Base-by-base conservation (phyloP, 139 green algal genomes). In the Eudorina sp. region DNA sequence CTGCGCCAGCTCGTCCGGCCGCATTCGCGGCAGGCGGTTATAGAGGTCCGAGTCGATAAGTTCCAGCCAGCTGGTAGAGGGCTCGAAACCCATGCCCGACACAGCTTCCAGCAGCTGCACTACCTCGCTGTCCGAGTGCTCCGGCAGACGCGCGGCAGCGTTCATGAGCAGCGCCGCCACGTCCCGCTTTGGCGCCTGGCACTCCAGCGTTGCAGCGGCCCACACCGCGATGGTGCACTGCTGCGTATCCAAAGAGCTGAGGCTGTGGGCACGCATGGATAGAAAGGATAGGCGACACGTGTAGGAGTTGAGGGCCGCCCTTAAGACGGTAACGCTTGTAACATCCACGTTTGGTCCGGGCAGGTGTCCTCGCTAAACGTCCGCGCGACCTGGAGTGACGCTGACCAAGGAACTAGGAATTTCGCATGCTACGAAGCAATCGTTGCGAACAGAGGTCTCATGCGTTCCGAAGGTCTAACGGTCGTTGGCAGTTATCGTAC, bases 201-300 rank as follows among this genome's bases (percentile, higher is more conserved):
- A 55, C 6, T n/a, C 40, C 38, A 87, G 77, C 2, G 46, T 31
- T 6, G 48, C 51, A 18, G 34, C 36, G n/a, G 86, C 78, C 86
- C 86, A 90, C 36, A 86, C 41, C 21, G n/a, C 53, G 68, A 87
- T 90, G 62, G 64, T 40, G 13, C 21, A 46, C 45, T 90, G 48
- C 51, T 90, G 86, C 46, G n/a, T 29, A 46, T 66, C 74, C 0
- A 87, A 40, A 1, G 53, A 53, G 46, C n/a, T 36, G 34, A 88
- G 14, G 31, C 62, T 88, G 82, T 34, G 31, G 29, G 16, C 21
- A 3, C 21, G 53, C 34, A 75, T n/a, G n/a, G n/a, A n/a, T n/a
- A n/a, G n/a, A n/a, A n/a, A n/a, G n/a, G n/a, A n/a, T n/a, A n/a
- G n/a, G n/a, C n/a, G n/a, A n/a, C n/a, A n/a, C n/a, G n/a, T n/a